Conservation (phyloP, 345 rosid genomes). For the Capsella bursapastoris region DNA sequence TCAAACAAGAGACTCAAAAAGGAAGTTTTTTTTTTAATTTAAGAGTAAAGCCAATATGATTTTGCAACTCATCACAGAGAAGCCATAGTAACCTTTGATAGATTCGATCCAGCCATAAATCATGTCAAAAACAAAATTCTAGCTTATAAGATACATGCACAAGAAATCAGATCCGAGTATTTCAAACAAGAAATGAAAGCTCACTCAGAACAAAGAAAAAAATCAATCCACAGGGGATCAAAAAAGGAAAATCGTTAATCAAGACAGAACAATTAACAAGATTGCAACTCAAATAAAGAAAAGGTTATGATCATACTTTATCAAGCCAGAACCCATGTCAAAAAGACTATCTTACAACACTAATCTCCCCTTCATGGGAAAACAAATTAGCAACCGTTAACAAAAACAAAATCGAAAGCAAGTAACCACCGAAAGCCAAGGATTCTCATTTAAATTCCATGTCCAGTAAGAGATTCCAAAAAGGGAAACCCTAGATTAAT, state of each 20-base stretch:
- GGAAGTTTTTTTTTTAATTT: not conserved
- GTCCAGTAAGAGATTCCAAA: not conserved
- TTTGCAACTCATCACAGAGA: slow-evolving; percentile 20
- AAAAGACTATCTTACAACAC: not conserved
- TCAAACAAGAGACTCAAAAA: slow-evolving; percentile 25
- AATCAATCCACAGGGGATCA: not conserved
- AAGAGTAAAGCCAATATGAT: slow-evolving; percentile 6
- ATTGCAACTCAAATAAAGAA: slow-evolving; percentile 10
- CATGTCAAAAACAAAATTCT: not conserved
- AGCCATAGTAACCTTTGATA: slow-evolving; percentile 11
- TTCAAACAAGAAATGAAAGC: slow-evolving; percentile 19
- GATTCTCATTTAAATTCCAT: not conserved
- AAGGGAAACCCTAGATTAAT: slow-evolving; percentile 33
- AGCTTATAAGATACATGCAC: not conserved
- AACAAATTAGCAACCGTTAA: not conserved
- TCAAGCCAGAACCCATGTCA: slow-evolving; percentile 15
- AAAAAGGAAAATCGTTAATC: not conserved
- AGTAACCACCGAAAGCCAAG: not conserved
- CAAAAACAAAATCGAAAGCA: not conserved
- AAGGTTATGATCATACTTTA: not conserved
- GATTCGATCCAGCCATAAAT: not conserved
- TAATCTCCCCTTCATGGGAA: not conserved
- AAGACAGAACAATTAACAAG: not conserved
- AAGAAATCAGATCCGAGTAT: not conserved
- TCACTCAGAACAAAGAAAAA: slow-evolving; percentile 21